Evolutionary conservation across 192 early-diverging fungal genomes (phyloP).

Genomic region (Funneliformis geosporum): DNA sequence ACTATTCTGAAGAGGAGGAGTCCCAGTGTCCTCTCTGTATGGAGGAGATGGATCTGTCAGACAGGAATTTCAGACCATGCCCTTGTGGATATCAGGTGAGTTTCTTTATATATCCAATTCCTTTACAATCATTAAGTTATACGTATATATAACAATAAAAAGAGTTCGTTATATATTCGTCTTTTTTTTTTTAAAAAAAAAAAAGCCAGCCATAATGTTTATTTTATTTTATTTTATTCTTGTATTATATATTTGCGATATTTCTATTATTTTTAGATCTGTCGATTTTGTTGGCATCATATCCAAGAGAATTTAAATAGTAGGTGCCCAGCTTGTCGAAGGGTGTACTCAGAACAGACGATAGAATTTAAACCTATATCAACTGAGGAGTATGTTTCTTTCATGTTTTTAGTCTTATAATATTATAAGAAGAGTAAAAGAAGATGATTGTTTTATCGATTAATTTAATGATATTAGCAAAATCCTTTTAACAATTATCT

Average conservation of each 20-base stretch:
- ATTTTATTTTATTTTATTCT: not conserved
- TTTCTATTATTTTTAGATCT: conserved; percentile 71
- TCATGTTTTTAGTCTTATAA: not conserved
- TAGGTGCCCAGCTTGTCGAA: conserved; percentile 92
- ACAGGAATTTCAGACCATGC: conserved; percentile 96
- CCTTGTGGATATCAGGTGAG: conserved; percentile 96
- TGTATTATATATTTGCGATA: conserved; percentile 10
- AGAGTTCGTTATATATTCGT: not conserved
- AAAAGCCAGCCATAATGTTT: not conserved
- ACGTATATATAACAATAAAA: not conserved
- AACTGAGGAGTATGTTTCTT: conserved; percentile 76
- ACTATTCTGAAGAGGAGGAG: conserved; percentile 78
- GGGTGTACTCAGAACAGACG: conserved; percentile 86
- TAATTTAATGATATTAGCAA: too few species aligned
- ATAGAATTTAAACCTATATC: conserved; percentile 88
- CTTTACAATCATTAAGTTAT: not conserved
- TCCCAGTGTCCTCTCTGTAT: conserved; percentile 97
- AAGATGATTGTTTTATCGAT: too few species aligned
- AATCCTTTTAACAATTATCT: too few species aligned
- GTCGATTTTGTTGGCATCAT: conserved; percentile 98
- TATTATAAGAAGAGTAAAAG: too few species aligned
- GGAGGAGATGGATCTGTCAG: conserved; percentile 97
- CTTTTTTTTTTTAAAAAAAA: not conserved
- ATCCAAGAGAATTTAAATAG: conserved; percentile 93
- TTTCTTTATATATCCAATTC: not conserved